Base-by-base conservation (phyloP, 306 rosid genomes). In the Sesbania bispinosa region DNA sequence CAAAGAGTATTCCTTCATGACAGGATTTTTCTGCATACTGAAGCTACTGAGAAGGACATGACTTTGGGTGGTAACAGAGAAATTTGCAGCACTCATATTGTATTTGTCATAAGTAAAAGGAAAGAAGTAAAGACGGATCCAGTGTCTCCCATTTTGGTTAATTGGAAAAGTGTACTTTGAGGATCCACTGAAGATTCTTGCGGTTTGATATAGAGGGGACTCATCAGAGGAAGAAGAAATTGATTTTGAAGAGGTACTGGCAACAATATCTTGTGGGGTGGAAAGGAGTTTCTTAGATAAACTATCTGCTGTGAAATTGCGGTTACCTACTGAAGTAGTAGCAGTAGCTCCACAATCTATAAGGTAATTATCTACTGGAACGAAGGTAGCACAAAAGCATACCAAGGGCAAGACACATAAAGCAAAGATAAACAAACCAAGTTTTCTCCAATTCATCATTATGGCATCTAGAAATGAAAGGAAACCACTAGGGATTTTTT, bases 101-200 rank as follows among this genome's bases (percentile, higher is more conserved):
- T 78, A 85, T 9, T 45, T 53, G 33, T 69, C 53, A 38, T 69
- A 79, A 1, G 42, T 69, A 55, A 89, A 89, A 0, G 96, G 92
- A 41, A 67, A 89, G 85, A 92, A 86, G 79, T 92, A 89, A 36
- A 92, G 89, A 58, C 96, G 96, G 87, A 92, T 89, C 98, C 96
- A 92, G 77, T 89, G 95, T 59, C 98, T 88, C 11, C 96, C 98
- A 21, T 58, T 20, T 53, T 77, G 83, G 14, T 47, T 23, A 26
- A 89, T 85, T 10, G 90, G 20, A 32, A 92, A 92, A 18, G 84
- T 81, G 85, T 83, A 92, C 61, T 85, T 81, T 20, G 98, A 88
- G 46, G 88, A 33, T 69, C 73, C 88, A 29, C 69, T 82, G 59
- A 92, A 89, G 64, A 92, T 43, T 83, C 98, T 85, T 0, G 95